phyloP scores from a whole-genome alignment of 2,329 filamentous ascomycete species.

The Thelonectria rubi region DNA sequence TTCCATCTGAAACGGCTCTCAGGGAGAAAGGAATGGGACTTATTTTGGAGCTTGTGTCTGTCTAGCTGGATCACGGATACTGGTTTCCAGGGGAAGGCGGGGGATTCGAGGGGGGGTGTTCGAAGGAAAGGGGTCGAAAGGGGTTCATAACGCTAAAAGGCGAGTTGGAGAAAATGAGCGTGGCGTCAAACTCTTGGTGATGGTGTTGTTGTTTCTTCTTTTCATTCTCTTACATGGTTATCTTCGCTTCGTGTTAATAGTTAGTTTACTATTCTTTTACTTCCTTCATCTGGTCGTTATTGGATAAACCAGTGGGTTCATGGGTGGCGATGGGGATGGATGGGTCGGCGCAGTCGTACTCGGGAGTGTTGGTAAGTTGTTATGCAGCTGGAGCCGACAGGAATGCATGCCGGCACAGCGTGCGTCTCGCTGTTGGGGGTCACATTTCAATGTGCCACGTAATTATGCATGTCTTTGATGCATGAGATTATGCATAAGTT shows the following conservation, averaged over 20 bases:
- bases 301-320: not conserved
- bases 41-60: not conserved
- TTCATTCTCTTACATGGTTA: not conserved
- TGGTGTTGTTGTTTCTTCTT: not conserved
- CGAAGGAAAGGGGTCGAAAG: not conserved
- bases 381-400: not conserved
- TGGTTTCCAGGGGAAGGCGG: not conserved
- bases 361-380: not conserved
- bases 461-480: not conserved
- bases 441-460: too few relatives aligned
- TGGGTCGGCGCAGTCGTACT: not conserved
- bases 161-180: constrained; percentile 6
- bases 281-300: not conserved
- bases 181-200: not conserved
- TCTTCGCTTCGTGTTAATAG: constrained; percentile 1
- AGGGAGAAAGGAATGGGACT: not conserved
- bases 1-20: not conserved
- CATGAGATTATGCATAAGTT: not conserved
- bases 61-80: not conserved
- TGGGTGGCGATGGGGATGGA: not conserved
- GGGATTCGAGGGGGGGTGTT: too few relatives aligned
- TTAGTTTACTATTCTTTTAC: not conserved
- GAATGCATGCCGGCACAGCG: not conserved
- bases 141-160: constrained; percentile 1
- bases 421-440: not conserved